phyloP scores from a whole-genome alignment of 2,329 filamentous ascomycete genomes.

The Plectosphaerella sp. region DNA sequence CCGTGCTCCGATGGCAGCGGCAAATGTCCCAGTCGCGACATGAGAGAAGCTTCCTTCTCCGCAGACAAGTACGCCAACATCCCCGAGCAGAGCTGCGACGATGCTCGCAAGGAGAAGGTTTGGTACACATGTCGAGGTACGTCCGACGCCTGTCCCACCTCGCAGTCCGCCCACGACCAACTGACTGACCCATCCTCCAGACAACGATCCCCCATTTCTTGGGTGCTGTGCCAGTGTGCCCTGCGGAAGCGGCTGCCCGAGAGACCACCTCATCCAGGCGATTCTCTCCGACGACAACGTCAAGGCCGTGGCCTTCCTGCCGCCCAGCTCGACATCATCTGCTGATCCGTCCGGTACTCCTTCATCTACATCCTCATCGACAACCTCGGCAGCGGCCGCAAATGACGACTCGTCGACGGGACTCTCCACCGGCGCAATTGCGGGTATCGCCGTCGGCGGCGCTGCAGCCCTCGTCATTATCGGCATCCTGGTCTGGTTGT shows the following conservation, averaged over 20 bases:
- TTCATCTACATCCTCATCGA: not conserved
- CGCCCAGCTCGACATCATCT: slow-evolving; percentile 1
- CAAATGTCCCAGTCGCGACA: slow-evolving; percentile 22
- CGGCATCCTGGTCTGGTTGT: slow-evolving; percentile 8
- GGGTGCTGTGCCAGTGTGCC: slow-evolving; percentile 32
- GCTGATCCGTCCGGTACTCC: not conserved
- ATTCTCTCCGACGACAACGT: slow-evolving; percentile 16
- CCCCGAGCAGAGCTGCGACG: slow-evolving; percentile 24
- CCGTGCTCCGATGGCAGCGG: slow-evolving; percentile 26
- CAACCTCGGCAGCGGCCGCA: not conserved
- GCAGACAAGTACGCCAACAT: slow-evolving; percentile 18
- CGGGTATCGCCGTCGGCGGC: slow-evolving; percentile 15
- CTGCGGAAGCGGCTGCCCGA: slow-evolving; percentile 22
- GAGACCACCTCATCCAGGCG: slow-evolving; percentile 15
- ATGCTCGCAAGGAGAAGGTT: slow-evolving; percentile 7
- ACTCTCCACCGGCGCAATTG: slow-evolving; percentile 9
- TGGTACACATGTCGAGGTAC: slow-evolving; percentile 28
- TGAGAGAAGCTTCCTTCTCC: slow-evolving; percentile 23
- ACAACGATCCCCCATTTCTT: slow-evolving; percentile 25
- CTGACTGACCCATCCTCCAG: not conserved
- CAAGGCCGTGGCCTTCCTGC: slow-evolving; percentile 10
- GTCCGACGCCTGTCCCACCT: too few relatives aligned
- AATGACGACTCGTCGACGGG: not conserved
- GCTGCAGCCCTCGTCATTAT: slow-evolving; percentile 6
- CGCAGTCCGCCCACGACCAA: too few relatives aligned